Base-by-base conservation (phyloP, 768 basidiomycete genomes). In the Lyophyllum decastes region DNA sequence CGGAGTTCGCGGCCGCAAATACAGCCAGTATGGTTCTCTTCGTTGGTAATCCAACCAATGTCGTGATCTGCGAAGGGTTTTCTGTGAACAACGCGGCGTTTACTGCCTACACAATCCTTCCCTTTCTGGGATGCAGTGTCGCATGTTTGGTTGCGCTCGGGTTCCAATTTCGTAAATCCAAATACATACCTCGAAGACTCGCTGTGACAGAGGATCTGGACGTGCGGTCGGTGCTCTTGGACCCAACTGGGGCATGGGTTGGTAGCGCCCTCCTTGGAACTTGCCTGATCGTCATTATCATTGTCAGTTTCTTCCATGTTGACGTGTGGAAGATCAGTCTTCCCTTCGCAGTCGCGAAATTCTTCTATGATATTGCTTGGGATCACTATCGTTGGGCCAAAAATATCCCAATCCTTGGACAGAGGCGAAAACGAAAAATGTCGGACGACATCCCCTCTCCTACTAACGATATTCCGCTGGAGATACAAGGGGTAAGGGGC, bases 11-110 rank as follows among this genome's bases (percentile, higher is more conserved):
- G 0, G 88, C 87, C 0, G 91, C 89, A 3, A 94, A 93, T 69
- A 89, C 90, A 9, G 89, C 86, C 8, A 86, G 83, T 61, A 85
- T 87, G 81, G 82, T 83, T 22, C 68, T 87, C 0, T 92, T 97
- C 49, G 88, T 94, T 2, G 90, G 90, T 0, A 98, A 98, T 67
- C 94, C 92, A 1, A 98, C 96, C 1, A 98, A 98, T 66, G 87
- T 97, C 21, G 90, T 98, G 47, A 85, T 97, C 22, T 90, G 92
- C 49, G 93, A 92, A 52, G 92, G 93, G 0, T 94, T 97, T 68
- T 68, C 76, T 4, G 79, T 96, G 46, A 88, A 89, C 49, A 91
- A 92, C 61, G 82, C 83, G 9, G 83, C 85, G 0, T 95, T 90
- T 72, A 91, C 90, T 0, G 90, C 88, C 0, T 94, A 94, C 72